A percentile compares a stretch with the other conserved stretches of the same genome.
These are phyloP conservation scores for Phanerochaete carnosa DNA, from an alignment of 768 basidiomycete genomes.

Conservation along the genomic window DNA sequence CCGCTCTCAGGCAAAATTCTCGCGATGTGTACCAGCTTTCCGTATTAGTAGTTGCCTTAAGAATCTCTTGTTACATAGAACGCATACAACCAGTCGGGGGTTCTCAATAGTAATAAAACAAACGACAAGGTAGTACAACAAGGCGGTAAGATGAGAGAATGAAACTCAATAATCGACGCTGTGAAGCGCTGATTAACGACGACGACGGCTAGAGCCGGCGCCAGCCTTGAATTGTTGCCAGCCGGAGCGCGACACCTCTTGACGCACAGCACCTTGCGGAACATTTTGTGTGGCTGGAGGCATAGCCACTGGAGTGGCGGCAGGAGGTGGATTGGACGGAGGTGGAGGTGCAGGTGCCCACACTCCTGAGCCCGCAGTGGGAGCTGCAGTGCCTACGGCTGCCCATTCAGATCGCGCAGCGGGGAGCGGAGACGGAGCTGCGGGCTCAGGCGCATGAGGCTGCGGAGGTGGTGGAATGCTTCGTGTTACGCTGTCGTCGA, in stretches of 20 bases:
- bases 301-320: neutral
- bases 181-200: neutral
- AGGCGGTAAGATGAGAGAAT: neutral
- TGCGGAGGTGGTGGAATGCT: slow-evolving; percentile 19
- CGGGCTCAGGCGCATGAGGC: slow-evolving; percentile 15
- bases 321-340: neutral
- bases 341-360: neutral
- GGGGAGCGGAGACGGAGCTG: neutral
- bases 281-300: neutral
- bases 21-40: slow-evolving; percentile 10
- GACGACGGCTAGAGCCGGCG: slow-evolving; percentile 4
- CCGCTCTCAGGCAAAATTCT: slow-evolving; percentile 1
- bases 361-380: neutral
- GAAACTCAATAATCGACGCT: neutral
- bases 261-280: slow-evolving; percentile 3
- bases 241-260: slow-evolving; percentile 21
- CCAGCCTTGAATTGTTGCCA: slow-evolving; percentile 28
- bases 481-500: slow-evolving; percentile 41
- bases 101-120: neutral
- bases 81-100: neutral
- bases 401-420: neutral
- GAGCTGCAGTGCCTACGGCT: neutral
- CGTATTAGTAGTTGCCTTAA: slow-evolving; percentile 2
- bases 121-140: neutral
- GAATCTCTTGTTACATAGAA: neutral